phyloP scores from a whole-genome alignment of 2,329 filamentous ascomycete species.

The Pseudonectria foliicola region DNA sequence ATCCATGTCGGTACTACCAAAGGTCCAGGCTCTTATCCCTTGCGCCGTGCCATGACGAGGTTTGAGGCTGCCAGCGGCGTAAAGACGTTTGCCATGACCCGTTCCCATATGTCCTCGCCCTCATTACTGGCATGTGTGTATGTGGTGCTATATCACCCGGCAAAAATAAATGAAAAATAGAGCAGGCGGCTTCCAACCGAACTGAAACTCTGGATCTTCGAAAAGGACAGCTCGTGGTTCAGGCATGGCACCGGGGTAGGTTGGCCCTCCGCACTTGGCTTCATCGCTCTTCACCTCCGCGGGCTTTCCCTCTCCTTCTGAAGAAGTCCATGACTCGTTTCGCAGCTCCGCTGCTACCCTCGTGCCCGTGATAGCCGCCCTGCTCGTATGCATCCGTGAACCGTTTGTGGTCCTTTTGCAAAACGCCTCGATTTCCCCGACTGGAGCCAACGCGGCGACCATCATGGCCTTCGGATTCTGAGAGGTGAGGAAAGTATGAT shows the following conservation, averaged over 20 bases:
- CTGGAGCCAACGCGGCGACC: conserved; percentile 31
- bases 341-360: conserved; percentile 79
- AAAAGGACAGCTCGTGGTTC: conserved; percentile 17
- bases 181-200: conserved; percentile 21
- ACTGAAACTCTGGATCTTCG: conserved; percentile 16
- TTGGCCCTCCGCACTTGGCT: conserved; percentile 11
- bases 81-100: conserved; percentile 1
- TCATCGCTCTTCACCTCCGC: conserved; percentile 52
- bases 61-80: conserved; percentile 14
- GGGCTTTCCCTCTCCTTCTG: conserved; percentile 72
- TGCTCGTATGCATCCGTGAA: conserved; percentile 88
- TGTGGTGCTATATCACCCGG: conserved; percentile 16
- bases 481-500: conserved; percentile 37
- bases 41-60: conserved; percentile 20
- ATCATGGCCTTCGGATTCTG: conserved; percentile 37
- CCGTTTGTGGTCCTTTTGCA: conserved; percentile 81
- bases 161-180: conserved; percentile 18
- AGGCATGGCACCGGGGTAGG: conserved; percentile 17
- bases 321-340: conserved; percentile 99
- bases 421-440: conserved; percentile 44
- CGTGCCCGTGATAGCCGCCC: conserved; percentile 56
- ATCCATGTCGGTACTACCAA: conserved; percentile 15
- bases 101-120: conserved; percentile 15
- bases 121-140: conserved; percentile 20
- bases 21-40: conserved; percentile 18